phyloP scores from a whole-genome alignment of 2,329 filamentous ascomycete species.

The Trichophyton simii region DNA sequence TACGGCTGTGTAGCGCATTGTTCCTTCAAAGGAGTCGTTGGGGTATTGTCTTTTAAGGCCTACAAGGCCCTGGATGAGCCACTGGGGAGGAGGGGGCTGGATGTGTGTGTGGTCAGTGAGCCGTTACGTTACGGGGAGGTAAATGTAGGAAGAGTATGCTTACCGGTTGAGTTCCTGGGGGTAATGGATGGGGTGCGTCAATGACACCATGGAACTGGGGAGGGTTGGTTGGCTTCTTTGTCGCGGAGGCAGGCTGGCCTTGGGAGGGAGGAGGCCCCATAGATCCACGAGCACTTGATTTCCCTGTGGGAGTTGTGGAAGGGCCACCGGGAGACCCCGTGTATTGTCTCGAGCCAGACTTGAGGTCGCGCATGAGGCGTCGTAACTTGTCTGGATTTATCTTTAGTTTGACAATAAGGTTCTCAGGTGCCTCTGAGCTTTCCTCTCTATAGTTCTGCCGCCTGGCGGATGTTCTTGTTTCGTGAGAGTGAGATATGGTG shows the following conservation, averaged over 20 bases:
- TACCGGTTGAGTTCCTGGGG: constrained; percentile 32
- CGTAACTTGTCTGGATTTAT: constrained; percentile 60
- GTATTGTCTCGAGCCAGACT: constrained; percentile 26
- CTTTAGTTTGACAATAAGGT: constrained; percentile 60
- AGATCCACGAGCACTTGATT: constrained; percentile 30
- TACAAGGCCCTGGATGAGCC: constrained; percentile 65
- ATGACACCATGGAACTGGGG: constrained; percentile 33
- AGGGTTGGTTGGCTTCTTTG: constrained; percentile 21
- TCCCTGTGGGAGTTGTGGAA: constrained; percentile 21
- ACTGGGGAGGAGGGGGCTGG: constrained; percentile 72
- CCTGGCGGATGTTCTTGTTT: constrained; percentile 55
- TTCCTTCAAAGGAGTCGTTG: constrained; percentile 71
- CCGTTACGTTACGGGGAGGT: neutral
- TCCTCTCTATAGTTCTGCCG: constrained; percentile 63
- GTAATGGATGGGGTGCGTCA: constrained; percentile 33
- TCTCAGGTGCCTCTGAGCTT: constrained; percentile 57
- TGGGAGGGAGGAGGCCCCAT: constrained; percentile 20
- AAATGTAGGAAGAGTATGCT: constrained; percentile 18
- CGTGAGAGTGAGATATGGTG: constrained; percentile 52
- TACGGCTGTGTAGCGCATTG: constrained; percentile 81
- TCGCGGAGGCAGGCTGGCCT: constrained; percentile 11
- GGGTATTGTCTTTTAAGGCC: constrained; percentile 59
- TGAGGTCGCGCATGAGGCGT: constrained; percentile 49
- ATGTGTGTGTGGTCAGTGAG: constrained; percentile 8
- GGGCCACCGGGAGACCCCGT: constrained; percentile 32